Base-by-base conservation (phyloP, 148 eudicot species). In the Diospyros lotus region DNA sequence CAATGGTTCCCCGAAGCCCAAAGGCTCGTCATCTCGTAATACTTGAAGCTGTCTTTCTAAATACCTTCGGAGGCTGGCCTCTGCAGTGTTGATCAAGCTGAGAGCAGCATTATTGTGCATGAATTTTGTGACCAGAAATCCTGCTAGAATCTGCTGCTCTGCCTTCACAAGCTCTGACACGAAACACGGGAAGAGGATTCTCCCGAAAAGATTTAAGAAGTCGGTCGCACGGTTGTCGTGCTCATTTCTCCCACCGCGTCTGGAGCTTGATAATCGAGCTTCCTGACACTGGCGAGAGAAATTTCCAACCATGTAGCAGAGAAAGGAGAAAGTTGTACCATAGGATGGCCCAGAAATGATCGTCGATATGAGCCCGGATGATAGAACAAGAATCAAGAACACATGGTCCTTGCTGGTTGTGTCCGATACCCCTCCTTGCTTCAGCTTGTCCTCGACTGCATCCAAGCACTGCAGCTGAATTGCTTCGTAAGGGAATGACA, bases 21-120 rank as follows among this genome's bases (percentile, higher is more conserved):
- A 41, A 60, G 18, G 28, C 64, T 48, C 79, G 9, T 65, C 81
- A 12, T 64, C 81, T 80, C 83, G 73, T 51, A 79, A 72, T 28
- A 75, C 64, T 72, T 85, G 84, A 58, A 89, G 77, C 77, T 84
- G 95, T 64, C 75, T 86, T 80, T 84, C 86, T 38, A 93, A 75
- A 72, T 75, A 93, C 60, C 59, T 82, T 74, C 78, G 71, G 43
- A 93, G 90, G 54, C 89, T 84, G 17, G 87, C 91, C 82, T 84
- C 97, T 18, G 97, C 90, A n/a, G 89, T 68, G 72, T 89, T 89
- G n/a, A 93, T 82, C 64, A 93, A 80, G 73, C 93, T 81, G 66
- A 93, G 90, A 53, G 93, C 86, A 51, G 89, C 82, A 73, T 88
- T 91, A 6, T 89, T 89, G 84, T 93, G 97, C 97, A 88, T 88